A percentile compares a stretch with the other conserved stretches of the same genome.
These are phyloP conservation scores for Comarum palustre DNA, from an alignment of 306 rosid genomes.

Conservation along the genomic window DNA sequence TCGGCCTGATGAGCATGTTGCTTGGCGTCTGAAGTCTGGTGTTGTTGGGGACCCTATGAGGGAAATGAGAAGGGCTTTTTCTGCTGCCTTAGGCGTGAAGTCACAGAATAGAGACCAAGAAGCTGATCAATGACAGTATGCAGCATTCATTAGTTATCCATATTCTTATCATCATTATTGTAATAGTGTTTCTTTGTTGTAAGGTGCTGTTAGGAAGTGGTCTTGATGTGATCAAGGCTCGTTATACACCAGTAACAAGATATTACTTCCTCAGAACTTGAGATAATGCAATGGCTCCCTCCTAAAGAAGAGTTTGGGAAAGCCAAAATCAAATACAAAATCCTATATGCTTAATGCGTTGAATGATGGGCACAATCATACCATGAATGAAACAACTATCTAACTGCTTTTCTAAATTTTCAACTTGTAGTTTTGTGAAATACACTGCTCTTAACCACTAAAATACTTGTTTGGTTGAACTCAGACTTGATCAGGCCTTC, in stretches of 20 bases:
- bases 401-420: too few relatives aligned
- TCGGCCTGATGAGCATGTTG: slow-evolving; percentile 81
- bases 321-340: background rate
- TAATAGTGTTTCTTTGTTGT: background rate
- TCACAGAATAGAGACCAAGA: background rate
- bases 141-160: background rate
- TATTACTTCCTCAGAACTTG: background rate
- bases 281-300: background rate
- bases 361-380: background rate
- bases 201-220: background rate
- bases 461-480: too few relatives aligned
- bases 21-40: slow-evolving; percentile 61
- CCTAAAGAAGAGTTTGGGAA: background rate
- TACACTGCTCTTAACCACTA: too few relatives aligned
- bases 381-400: too few relatives aligned
- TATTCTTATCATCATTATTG: background rate
- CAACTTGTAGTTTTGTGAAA: too few relatives aligned
- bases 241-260: background rate
- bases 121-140: background rate
- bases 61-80: slow-evolving; percentile 64
- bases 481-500: too few relatives aligned
- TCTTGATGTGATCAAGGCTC: background rate
- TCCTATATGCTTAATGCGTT: background rate
- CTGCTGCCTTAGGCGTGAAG: slow-evolving; percentile 39
- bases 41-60: slow-evolving; percentile 45